phyloP scores from a whole-genome alignment of 164 flowering plant genomes.

The Liriodendron chinense region DNA sequence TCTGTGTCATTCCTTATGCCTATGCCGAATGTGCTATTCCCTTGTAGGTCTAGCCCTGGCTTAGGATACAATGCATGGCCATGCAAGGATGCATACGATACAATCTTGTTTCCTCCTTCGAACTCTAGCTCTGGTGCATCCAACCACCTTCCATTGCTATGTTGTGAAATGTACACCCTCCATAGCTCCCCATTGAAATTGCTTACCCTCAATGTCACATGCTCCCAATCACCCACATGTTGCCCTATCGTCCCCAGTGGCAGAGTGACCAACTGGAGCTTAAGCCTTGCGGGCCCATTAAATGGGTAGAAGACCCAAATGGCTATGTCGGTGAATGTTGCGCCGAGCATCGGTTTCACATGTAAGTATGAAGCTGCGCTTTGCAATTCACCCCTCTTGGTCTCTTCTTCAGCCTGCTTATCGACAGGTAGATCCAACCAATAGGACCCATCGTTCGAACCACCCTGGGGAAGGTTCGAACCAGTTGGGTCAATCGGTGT shows the following conservation, averaged over 20 bases:
- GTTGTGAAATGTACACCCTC: slow-evolving; percentile 38
- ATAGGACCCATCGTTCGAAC: slow-evolving; percentile 61
- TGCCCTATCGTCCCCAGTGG: slow-evolving; percentile 45
- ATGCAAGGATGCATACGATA: slow-evolving; percentile 36
- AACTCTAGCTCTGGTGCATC: slow-evolving; percentile 38
- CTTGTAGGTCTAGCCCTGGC: slow-evolving; percentile 39
- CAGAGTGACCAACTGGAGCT: slow-evolving; percentile 28
- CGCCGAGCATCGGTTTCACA: slow-evolving; percentile 71
- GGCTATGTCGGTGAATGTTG: slow-evolving; percentile 64
- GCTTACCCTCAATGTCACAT: slow-evolving; percentile 50
- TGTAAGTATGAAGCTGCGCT: slow-evolving; percentile 54
- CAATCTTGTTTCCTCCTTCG: slow-evolving; percentile 35
- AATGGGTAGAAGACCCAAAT: slow-evolving; percentile 85
- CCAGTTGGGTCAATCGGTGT: slow-evolving; percentile 47
- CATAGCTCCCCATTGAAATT: slow-evolving; percentile 50
- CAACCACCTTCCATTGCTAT: slow-evolving; percentile 44
- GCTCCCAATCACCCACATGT: slow-evolving; percentile 70
- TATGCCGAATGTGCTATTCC: slow-evolving; percentile 21
- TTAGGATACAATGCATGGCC: slow-evolving; percentile 45
- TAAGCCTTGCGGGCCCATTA: slow-evolving; percentile 52
- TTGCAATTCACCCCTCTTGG: slow-evolving; percentile 57
- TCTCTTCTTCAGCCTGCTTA: slow-evolving; percentile 32
- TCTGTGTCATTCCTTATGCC: slow-evolving; percentile 46
- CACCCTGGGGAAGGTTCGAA: slow-evolving; percentile 78
- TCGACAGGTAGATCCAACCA: slow-evolving; percentile 83